Percentiles rank a stretch among this genome's conserved stretches.
Evolutionary conservation across 2,329 filamentous ascomycete species (phyloP).

Genomic region (Scopulariopsis brevicaulis): DNA sequence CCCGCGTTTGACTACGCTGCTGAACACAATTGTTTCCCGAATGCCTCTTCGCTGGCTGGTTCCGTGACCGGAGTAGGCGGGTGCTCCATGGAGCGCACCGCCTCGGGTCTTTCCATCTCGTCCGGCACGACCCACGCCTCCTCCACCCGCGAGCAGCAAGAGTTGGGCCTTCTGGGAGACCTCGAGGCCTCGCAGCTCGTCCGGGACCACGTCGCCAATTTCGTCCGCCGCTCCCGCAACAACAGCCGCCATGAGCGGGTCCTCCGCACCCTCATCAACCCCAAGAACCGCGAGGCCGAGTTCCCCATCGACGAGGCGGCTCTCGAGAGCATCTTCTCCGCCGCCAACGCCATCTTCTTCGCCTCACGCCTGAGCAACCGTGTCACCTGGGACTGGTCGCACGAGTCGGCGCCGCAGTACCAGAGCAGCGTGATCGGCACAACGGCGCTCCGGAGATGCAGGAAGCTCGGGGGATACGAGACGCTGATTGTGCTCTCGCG

Average conservation of each 20-base stretch:
- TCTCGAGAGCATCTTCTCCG: conserved; percentile 45
- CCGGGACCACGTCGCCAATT: conserved; percentile 30
- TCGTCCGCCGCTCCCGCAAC: conserved; percentile 30
- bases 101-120: conserved; percentile 35
- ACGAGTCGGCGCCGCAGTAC: conserved; percentile 35
- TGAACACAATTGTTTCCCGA: background rate
- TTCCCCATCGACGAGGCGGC: conserved; percentile 46
- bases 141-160: conserved; percentile 10
- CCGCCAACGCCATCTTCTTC: conserved; percentile 54
- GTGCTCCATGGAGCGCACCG: conserved; percentile 32
- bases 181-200: conserved; percentile 36
- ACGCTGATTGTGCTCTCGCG: conserved; percentile 51
- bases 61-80: background rate
- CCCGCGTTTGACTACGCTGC: background rate
- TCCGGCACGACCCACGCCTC: conserved; percentile 18
- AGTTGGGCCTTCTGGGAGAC: conserved; percentile 29
- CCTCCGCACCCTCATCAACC: conserved; percentile 44
- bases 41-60: background rate
- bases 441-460: conserved; percentile 42
- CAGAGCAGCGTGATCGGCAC: conserved; percentile 48
- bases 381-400: conserved; percentile 52
- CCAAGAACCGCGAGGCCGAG: conserved; percentile 29
- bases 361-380: conserved; percentile 40
- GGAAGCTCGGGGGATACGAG: conserved; percentile 40
- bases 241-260: conserved; percentile 45